A percentile compares a stretch with the other conserved stretches of the same genome.
These are phyloP conservation scores for Colletotrichum zoysiae DNA, from an alignment of 2,329 filamentous ascomycete genomes.

Conservation along the genomic window DNA sequence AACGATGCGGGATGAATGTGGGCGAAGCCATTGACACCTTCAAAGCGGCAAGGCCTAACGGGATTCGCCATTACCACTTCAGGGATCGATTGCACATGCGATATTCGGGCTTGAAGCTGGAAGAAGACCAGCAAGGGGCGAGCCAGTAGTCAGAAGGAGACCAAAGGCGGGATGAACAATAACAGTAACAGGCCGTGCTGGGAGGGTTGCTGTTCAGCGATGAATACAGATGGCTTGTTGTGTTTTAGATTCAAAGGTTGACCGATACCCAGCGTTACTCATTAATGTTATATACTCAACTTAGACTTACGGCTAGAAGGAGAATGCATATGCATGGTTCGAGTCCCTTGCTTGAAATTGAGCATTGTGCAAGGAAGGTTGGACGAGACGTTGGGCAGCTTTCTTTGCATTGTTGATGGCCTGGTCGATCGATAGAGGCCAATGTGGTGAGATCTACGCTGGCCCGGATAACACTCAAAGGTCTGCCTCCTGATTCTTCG, in stretches of 20 bases:
- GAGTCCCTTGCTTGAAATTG: neutral
- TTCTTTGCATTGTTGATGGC: neutral
- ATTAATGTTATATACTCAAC: conserved; percentile 15
- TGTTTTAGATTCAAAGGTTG: neutral
- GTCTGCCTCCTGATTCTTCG: neutral
- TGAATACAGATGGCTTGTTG: neutral
- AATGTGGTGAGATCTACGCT: no score
- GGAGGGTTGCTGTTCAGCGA: neutral
- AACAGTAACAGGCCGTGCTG: neutral
- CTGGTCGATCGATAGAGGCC: no score
- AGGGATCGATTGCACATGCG: conserved; percentile 85
- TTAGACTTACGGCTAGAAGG: neutral
- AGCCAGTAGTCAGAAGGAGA: neutral
- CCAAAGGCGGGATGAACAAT: neutral
- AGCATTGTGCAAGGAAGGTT: neutral
- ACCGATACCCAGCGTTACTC: conserved; percentile 7
- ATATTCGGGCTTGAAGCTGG: conserved; percentile 64
- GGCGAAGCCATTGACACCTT: conserved; percentile 86
- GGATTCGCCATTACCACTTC: conserved; percentile 92
- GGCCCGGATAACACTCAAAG: no score
- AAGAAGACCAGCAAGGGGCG: conserved; percentile 9
- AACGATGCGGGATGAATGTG: conserved; percentile 78
- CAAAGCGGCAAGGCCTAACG: conserved; percentile 77
- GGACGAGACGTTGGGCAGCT: neutral
- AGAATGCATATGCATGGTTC: neutral